Conservation (phyloP, 345 rosid genomes). For the Moricandia moricandioides region DNA sequence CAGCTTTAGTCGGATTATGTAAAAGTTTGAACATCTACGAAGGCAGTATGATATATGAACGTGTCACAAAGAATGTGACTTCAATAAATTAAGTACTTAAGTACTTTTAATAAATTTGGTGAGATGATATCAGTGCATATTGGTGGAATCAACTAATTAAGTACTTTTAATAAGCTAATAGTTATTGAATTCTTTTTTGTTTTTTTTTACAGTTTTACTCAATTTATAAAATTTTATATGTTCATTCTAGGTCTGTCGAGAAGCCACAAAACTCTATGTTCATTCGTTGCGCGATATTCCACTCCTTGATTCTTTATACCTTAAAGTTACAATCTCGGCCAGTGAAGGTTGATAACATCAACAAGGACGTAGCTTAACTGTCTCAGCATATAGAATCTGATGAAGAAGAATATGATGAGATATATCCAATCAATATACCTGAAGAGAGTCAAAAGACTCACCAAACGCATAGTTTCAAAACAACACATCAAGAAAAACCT, state of each 20-base stretch:
- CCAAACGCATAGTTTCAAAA: not conserved
- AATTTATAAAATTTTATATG: no score
- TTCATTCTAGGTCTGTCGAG: not conserved
- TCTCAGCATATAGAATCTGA: not conserved
- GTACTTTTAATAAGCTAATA: not conserved
- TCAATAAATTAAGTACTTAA: not conserved
- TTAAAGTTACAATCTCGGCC: not conserved
- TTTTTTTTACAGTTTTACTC: no score
- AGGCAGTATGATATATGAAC: not conserved
- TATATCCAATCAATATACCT: not conserved
- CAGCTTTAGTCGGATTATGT: no score
- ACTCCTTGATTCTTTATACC: not conserved
- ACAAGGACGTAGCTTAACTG: not conserved
- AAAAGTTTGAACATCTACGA: not conserved
- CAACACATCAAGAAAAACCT: not conserved
- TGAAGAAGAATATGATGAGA: not conserved
- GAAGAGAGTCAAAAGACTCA: not conserved
- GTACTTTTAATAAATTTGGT: not conserved
- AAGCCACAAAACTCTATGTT: not conserved
- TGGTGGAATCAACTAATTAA: not conserved
- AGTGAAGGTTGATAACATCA: not conserved
- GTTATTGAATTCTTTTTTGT: not conserved
- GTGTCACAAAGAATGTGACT: not conserved
- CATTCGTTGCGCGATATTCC: not conserved
- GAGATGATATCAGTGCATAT: not conserved